phyloP scores from a whole-genome alignment of 164 flowering plant genomes.

The Magnolia kwangsiensis region DNA sequence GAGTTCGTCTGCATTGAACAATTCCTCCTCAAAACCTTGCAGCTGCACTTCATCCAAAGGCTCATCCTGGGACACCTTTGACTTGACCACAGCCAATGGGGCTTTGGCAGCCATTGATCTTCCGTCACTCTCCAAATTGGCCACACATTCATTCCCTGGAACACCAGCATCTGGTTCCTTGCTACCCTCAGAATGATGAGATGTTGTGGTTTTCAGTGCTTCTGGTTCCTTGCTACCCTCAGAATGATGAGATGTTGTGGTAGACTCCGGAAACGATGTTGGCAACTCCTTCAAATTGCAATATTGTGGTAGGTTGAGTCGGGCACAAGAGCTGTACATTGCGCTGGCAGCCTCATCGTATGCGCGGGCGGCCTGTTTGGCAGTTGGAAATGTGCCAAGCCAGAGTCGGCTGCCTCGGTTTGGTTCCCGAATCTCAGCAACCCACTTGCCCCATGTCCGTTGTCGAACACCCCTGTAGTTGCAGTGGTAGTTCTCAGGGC shows the following conservation, averaged over 20 bases:
- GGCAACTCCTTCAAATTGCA: not conserved
- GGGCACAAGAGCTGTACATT: slow-evolving; percentile 49
- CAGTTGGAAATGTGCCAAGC: slow-evolving; percentile 50
- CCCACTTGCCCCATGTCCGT: slow-evolving; percentile 39
- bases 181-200: no score
- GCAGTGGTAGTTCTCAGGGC: slow-evolving; percentile 27
- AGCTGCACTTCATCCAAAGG: not conserved
- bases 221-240: slow-evolving; percentile 10
- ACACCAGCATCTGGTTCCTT: no score
- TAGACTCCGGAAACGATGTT: not conserved
- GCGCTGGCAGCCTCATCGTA: slow-evolving; percentile 61
- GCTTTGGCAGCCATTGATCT: not conserved
- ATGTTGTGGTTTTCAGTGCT: not conserved
- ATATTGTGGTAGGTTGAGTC: slow-evolving; percentile 35
- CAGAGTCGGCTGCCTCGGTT: slow-evolving; percentile 26
- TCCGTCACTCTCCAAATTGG: slow-evolving; percentile 13
- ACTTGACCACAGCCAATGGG: not conserved
- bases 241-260: slow-evolving; percentile 6
- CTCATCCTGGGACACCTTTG: not conserved
- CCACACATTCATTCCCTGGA: no score
- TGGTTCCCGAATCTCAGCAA: slow-evolving; percentile 35
- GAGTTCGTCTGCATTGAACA: slow-evolving; percentile 53
- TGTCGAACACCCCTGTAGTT: slow-evolving; percentile 35
- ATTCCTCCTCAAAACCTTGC: slow-evolving; percentile 27
- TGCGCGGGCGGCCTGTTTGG: slow-evolving; percentile 49